Evolutionary conservation across 306 rosid species (phyloP).

Genomic region (Dryas alaskensis): DNA sequence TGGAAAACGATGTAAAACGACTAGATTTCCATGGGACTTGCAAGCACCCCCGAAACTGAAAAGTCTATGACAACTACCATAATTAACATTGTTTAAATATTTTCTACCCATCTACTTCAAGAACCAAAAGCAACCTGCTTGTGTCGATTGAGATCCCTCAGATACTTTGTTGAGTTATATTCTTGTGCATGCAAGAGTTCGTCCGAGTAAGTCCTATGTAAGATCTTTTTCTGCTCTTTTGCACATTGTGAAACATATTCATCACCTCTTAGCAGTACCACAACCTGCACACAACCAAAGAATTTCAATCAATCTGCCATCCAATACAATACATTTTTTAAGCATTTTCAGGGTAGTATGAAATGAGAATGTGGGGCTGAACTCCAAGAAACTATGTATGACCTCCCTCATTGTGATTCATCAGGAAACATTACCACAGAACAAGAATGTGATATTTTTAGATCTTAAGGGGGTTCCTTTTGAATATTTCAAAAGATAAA

Average conservation of each 20-base stretch:
- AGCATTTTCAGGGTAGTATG: slow-evolving; percentile 7
- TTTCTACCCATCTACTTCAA: slow-evolving; percentile 11
- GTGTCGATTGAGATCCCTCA: slow-evolving; percentile 51
- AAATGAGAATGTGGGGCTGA: neutral
- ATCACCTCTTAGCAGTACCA: slow-evolving; percentile 61
- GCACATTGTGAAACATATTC: slow-evolving; percentile 24
- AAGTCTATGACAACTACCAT: neutral
- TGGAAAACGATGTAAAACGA: slow-evolving; percentile 6
- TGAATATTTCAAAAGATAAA: too few relatives aligned
- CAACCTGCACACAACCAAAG: slow-evolving; percentile 40
- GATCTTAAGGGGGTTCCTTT: too few relatives aligned
- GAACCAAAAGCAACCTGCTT: slow-evolving; percentile 48
- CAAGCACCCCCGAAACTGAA: slow-evolving; percentile 3
- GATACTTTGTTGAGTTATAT: slow-evolving; percentile 74
- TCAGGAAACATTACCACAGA: too few relatives aligned
- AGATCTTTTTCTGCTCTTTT: slow-evolving; percentile 22
- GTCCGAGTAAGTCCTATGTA: slow-evolving; percentile 74
- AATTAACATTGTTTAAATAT: neutral
- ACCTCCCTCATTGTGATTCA: too few relatives aligned
- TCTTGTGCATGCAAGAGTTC: slow-evolving; percentile 74
- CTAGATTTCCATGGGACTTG: slow-evolving; percentile 21
- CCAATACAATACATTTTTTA: neutral
- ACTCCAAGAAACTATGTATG: neutral
- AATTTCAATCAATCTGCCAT: slow-evolving; percentile 8
- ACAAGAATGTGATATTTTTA: too few relatives aligned